Conservation (phyloP, 257 asterid species). For the Nicotiana benthamiana region DNA sequence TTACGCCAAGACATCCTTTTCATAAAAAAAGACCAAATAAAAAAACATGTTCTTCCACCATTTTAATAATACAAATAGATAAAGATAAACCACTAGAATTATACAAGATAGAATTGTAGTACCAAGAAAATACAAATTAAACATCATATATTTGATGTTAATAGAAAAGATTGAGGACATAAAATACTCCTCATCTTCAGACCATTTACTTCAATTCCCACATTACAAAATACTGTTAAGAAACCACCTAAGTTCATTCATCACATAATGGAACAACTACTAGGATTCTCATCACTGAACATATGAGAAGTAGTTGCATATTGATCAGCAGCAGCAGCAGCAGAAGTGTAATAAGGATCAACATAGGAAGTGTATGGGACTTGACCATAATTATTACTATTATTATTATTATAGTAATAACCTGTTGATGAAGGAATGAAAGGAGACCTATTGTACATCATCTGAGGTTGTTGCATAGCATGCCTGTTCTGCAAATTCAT, state of each 20-base stretch:
- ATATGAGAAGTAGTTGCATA: conserved; percentile 22
- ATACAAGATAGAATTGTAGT: background rate
- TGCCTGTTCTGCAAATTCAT: conserved; percentile 51
- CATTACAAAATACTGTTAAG: conserved; percentile 3
- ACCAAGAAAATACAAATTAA: background rate
- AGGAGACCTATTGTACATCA: conserved; percentile 63
- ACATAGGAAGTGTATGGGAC: conserved; percentile 18
- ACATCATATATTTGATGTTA: conserved; percentile 2
- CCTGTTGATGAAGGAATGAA: conserved; percentile 44
- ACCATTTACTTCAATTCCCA: conserved; percentile 12
- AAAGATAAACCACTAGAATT: background rate
- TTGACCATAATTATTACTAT: conserved; percentile 24
- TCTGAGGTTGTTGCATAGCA: conserved; percentile 48
- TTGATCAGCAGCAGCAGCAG: conserved; percentile 13
- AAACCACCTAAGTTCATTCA: background rate
- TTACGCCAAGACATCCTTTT: too few species aligned
- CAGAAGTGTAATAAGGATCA: conserved; percentile 12
- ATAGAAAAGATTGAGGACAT: background rate
- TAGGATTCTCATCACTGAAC: conserved; percentile 62
- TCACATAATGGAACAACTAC: conserved; percentile 61
- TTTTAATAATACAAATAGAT: background rate
- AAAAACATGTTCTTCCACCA: background rate
- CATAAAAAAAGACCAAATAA: background rate
- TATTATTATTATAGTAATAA: conserved; percentile 36
- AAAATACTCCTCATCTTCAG: conserved; percentile 5